Percentiles rank a stretch among this genome's conserved stretches.
Evolutionary conservation across 495 filamentous ascomycete genomes (phyloP).

Genomic region (Pseudotulostoma volvatum): DNA sequence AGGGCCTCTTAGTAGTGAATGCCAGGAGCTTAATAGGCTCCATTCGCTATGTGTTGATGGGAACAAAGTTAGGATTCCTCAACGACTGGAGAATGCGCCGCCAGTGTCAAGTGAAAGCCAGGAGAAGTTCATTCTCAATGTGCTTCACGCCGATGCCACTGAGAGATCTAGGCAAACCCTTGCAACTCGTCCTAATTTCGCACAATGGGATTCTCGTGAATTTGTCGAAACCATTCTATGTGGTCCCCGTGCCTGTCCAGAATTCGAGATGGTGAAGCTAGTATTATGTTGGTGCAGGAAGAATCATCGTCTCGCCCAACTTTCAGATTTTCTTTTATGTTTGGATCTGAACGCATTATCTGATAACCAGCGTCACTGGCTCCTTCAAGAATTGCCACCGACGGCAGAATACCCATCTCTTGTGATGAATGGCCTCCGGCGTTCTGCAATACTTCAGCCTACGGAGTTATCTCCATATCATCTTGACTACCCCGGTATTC

Average conservation of each 20-base stretch:
- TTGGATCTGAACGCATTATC: no score
- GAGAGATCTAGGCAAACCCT: no score
- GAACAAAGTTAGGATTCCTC: conserved; percentile 30
- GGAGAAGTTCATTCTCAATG: conserved; percentile 29
- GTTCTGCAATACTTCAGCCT: background rate
- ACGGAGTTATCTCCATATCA: background rate
- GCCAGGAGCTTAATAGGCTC: conserved; percentile 36
- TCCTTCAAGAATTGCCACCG: conserved; percentile 6
- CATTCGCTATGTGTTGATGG: conserved; percentile 37
- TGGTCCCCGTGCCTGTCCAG: no score
- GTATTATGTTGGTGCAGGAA: conserved; percentile 24
- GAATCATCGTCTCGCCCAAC: conserved; percentile 16
- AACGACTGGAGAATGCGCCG: conserved; percentile 21
- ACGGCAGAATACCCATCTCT: background rate
- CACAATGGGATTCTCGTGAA: background rate
- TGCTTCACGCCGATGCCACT: conserved; percentile 25
- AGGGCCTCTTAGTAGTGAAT: conserved; percentile 29
- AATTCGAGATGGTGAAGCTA: conserved; percentile 33
- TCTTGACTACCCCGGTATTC: background rate
- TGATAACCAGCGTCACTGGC: no score
- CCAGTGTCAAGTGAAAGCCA: conserved; percentile 12
- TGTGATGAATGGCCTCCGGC: background rate
- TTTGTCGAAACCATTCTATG: conserved; percentile 2
- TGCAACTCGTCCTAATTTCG: no score
- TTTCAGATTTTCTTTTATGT: no score